These are phyloP conservation scores for Yarrowia sp. DNA, from an alignment of 805 yeast genomes.

Conservation along the genomic window DNA sequence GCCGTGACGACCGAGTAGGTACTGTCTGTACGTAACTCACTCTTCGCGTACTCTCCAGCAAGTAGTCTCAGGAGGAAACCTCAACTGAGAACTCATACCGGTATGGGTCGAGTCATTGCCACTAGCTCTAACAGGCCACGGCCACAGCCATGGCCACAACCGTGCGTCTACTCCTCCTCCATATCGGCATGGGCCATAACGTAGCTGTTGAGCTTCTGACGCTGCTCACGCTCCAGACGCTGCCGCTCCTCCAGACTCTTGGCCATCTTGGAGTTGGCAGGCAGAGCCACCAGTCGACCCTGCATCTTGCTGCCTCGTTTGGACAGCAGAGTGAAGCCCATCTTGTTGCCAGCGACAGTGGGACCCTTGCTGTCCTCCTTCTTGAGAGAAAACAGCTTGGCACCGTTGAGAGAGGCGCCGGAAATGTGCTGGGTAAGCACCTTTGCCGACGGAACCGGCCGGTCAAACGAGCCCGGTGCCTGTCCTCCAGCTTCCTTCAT, in stretches of 20 bases:
- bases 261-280: slow-evolving; percentile 53
- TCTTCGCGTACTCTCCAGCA: no score
- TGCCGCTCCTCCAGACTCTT: slow-evolving; percentile 51
- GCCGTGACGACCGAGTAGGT: no score
- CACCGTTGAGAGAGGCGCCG: slow-evolving; percentile 17
- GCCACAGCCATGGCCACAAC: no score
- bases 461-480: slow-evolving; percentile 31
- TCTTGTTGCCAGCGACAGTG: slow-evolving; percentile 30
- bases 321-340: slow-evolving; percentile 55
- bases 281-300: slow-evolving; percentile 49
- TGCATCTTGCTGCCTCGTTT: slow-evolving; percentile 49
- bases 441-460: slow-evolving; percentile 33
- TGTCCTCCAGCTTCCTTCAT: slow-evolving; percentile 46
- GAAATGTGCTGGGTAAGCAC: background rate
- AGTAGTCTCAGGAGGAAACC: background rate
- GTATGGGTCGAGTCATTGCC: no score
- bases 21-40: no score
- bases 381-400: slow-evolving; percentile 13
- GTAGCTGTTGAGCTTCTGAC: slow-evolving; percentile 44
- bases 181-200: slow-evolving; percentile 27
- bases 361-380: background rate
- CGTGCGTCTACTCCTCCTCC: background rate
- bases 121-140: no score
- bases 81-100: no score
- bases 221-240: slow-evolving; percentile 49